Conservation (phyloP, 306 rosid species). For the Biancaea sappan region DNA sequence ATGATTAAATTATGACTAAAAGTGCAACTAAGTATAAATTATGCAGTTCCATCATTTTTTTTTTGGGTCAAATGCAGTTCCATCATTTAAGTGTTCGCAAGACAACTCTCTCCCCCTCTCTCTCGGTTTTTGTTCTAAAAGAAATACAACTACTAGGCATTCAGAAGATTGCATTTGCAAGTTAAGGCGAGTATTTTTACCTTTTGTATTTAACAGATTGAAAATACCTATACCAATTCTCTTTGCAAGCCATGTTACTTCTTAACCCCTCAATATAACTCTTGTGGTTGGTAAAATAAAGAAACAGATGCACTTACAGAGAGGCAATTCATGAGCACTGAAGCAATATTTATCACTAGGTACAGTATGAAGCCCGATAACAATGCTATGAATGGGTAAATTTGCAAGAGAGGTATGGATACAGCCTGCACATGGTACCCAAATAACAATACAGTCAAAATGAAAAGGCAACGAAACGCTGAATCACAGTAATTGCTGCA, state of each 20-base stretch:
- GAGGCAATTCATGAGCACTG: constrained; percentile 48
- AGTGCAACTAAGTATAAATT: too few species aligned
- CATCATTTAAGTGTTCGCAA: too few species aligned
- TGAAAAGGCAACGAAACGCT: neutral
- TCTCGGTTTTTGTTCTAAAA: too few species aligned
- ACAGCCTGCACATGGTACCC: too few species aligned
- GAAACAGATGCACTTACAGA: constrained; percentile 55
- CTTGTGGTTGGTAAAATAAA: neutral
- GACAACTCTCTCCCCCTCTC: neutral
- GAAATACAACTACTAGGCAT: neutral
- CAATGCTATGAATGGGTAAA: constrained; percentile 55
- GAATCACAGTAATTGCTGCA: too few species aligned
- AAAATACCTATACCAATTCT: neutral
- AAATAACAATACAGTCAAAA: neutral
- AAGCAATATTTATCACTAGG: constrained; percentile 45
- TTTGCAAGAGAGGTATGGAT: constrained; percentile 67
- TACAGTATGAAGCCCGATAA: constrained; percentile 54
- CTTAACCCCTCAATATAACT: neutral
- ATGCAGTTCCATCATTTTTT: too few species aligned
- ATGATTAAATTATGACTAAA: too few species aligned
- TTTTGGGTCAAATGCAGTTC: too few species aligned
- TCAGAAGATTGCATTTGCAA: neutral
- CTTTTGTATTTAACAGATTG: neutral
- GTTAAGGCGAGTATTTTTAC: neutral
- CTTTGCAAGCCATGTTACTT: neutral